Conservation (phyloP, 495 filamentous ascomycete species). For the Lasiosphaeria ovina region DNA sequence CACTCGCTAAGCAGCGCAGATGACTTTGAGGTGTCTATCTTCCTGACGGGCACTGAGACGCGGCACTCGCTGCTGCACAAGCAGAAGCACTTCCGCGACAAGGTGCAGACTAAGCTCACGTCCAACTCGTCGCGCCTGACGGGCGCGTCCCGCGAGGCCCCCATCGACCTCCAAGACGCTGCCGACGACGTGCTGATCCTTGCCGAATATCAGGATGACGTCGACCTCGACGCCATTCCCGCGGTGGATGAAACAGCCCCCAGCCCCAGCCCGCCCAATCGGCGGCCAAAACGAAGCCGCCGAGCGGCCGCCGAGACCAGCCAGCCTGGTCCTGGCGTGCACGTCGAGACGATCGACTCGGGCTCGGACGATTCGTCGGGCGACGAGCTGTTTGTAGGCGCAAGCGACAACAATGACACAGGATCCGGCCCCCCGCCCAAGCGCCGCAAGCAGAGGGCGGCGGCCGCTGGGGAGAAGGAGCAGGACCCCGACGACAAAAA, state of each 20-base stretch:
- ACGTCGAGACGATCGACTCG: slow-evolving; percentile 14
- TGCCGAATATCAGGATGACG: slow-evolving; percentile 35
- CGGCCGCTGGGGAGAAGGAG: slow-evolving; percentile 31
- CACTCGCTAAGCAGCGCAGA: slow-evolving; percentile 49
- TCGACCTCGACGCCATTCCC: slow-evolving; percentile 46
- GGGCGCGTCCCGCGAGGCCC: slow-evolving; percentile 50
- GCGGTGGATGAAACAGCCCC: slow-evolving; percentile 33
- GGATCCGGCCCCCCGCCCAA: slow-evolving; percentile 42
- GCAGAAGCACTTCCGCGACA: slow-evolving; percentile 67
- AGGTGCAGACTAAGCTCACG: slow-evolving; percentile 48
- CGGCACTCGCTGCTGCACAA: slow-evolving; percentile 85
- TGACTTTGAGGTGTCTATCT: slow-evolving; percentile 92
- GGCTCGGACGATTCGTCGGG: slow-evolving; percentile 17
- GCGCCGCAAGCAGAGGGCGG: slow-evolving; percentile 43
- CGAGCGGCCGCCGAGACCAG: slow-evolving; percentile 5
- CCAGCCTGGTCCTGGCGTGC: slow-evolving; percentile 20
- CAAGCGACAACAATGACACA: slow-evolving; percentile 26
- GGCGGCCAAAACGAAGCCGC: slow-evolving; percentile 29
- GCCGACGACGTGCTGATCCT: slow-evolving; percentile 26
- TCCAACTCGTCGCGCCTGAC: slow-evolving; percentile 60
- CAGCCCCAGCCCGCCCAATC: slow-evolving; percentile 29
- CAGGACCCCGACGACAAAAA: slow-evolving; percentile 70
- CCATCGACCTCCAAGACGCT: slow-evolving; percentile 43
- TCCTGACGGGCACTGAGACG: slow-evolving; percentile 83
- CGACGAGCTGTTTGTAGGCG: slow-evolving; percentile 36